Conservation (phyloP, 75 land plant genomes). For the Pinus taeda region DNA sequence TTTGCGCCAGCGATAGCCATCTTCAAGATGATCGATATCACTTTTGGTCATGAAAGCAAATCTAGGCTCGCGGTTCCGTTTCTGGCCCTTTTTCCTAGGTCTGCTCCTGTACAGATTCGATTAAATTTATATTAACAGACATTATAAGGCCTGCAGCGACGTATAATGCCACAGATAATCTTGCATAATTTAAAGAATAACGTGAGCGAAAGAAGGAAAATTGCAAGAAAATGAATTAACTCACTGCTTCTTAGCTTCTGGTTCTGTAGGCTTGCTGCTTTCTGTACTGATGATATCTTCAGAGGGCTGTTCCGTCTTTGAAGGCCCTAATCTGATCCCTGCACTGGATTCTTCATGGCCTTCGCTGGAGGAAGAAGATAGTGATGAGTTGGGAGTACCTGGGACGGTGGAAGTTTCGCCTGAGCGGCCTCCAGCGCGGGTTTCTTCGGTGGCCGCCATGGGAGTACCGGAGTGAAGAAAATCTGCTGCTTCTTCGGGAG, state of each 20-base stretch:
- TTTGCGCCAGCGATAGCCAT: slow-evolving; percentile 80
- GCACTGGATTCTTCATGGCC: slow-evolving; percentile 27
- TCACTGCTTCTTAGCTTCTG: slow-evolving; percentile 10
- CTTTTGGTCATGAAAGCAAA: slow-evolving; percentile 79
- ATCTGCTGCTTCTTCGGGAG: too few species aligned
- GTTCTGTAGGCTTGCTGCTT: slow-evolving; percentile 36
- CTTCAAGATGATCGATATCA: slow-evolving; percentile 81
- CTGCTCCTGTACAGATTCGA: too few species aligned
- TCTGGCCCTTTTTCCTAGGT: slow-evolving; percentile 63
- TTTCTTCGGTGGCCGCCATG: too few species aligned
- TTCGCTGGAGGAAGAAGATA: slow-evolving; percentile 30
- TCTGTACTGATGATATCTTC: slow-evolving; percentile 15
- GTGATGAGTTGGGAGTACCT: slow-evolving; percentile 38
- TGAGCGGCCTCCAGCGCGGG: background rate
- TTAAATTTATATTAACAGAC: too few species aligned
- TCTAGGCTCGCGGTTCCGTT: slow-evolving; percentile 49
- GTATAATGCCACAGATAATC: too few species aligned
- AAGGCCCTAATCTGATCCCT: background rate
- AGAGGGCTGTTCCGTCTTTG: background rate
- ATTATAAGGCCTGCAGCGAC: too few species aligned
- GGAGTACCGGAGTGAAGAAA: too few species aligned
- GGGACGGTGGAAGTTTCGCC: slow-evolving; percentile 6
- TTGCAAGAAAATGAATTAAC: too few species aligned
- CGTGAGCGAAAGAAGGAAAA: too few species aligned
- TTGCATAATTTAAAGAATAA: too few species aligned